Evolutionary conservation across 305 asterid species (phyloP), one percentile per base, ranked within the genome.

Genomic region (Fraxinus sp.): DNA sequence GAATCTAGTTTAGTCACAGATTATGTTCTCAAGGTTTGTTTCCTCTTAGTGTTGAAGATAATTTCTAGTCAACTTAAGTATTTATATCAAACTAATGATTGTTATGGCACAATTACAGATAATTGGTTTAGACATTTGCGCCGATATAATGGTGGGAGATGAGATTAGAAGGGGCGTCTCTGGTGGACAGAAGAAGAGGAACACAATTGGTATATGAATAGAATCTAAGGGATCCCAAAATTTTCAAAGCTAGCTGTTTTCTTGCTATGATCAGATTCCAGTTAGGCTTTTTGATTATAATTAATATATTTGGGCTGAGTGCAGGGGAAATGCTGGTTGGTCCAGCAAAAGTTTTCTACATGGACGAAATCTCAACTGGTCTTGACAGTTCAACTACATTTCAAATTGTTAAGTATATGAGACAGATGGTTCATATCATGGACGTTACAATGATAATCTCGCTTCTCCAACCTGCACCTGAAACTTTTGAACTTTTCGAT

Each of bases 351-450:
- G 97, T 92, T 77, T 92, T 92, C 90, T 96, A 82, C 93, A 96
- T 96, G 98, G 99, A 96, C 66, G 99, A 96, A 85, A 96, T 96
- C 87, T 96, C 99, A 57, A 96, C 98, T 3, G 99, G 99, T 41
- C 97, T 96, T 28, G 98, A 96, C 85, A 96, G 98, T 39, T 94
- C 99, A 64, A 96, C 99, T 10, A 96, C 98, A 1, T 94, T 83
- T 86, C 98, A 94, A 81, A 94, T 96, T 33, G 78, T 91, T 59
- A 96, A 93, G 90, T 91, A 84, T 86, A 91, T 96, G 98, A 88
- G 91, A 77, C 98, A 96, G 86, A 92, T 93, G 94, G 98, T 94
- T 83, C 99, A 96, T 81, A 88, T 92, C 73, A 90, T 89, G 94
- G 98, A 94, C n/a, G 94, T 91, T 78, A 93, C 98, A 0, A 93